Evolutionary conservation across 805 yeast species (phyloP), one percentile per base, ranked within the genome.

Genomic region (Candida bentonensis): DNA sequence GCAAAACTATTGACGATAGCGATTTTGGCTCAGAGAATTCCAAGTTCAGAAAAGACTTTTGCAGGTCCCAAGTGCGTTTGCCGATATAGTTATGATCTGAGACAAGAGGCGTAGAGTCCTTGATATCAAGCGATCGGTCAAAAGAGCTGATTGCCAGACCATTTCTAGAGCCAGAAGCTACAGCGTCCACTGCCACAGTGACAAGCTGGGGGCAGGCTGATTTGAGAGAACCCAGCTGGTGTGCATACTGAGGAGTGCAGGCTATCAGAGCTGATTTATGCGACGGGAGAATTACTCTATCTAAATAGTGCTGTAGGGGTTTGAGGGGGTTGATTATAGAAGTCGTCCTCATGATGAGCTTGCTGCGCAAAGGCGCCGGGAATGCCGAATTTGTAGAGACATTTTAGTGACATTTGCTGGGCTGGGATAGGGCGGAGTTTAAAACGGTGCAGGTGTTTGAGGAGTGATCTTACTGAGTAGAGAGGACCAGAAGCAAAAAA

Each of bases 171-270:
- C 60, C 63, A 22, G 54, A 47, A 11, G 63, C 62, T 2, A 61
- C 53, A 0, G 60, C 51, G 45, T 62, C 66, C 4, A 51, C 53
- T 1, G 59, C 54, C 1, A 56, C 46, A 2, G 53, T 59, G 3
- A 58, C 52, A 5, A 55, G 44, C 44, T 58, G 60, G 3, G 54
- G 54, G 41, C 49, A 48, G 21, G 43, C 45, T 15, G 28, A 15
- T 21, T 51, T 47, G 15, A 54, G 44, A 1, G 21, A 33, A 17
- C 40, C 30, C 34, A 64, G 47, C 36, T 60, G 58, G 7, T 45
- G 26, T 13, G 67, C 62, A 27, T 59, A 51, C 42, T 56, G 55
- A 11, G 67, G 65, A 15, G 68, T 61, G 3, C 55, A 11, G 13
- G 36, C 17, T 4, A 30, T 30, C 36, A 30, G 7, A 9, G 36